These are phyloP conservation scores for Hyphopichia buzzinii DNA, from an alignment of 1,139 yeast genomes.

Conservation along the genomic window DNA sequence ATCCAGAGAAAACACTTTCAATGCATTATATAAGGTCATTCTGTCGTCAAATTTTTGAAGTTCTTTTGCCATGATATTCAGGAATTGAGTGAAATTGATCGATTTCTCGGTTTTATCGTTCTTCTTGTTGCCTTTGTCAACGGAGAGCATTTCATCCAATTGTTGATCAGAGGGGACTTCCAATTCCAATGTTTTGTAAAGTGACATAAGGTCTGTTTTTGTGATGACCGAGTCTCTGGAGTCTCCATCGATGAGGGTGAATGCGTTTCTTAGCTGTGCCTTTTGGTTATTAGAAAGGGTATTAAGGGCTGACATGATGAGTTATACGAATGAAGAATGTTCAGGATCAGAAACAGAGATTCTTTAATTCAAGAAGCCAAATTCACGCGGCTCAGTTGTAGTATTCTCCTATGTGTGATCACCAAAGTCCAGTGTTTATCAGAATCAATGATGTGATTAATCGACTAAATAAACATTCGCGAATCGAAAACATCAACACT, in stretches of 20 bases:
- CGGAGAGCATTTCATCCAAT: conserved; percentile 48
- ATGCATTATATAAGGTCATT: conserved; percentile 60
- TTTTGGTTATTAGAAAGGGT: conserved; percentile 43
- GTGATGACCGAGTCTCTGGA: conserved; percentile 68
- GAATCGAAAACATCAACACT: too few species aligned
- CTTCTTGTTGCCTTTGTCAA: conserved; percentile 15
- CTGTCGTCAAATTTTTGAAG: conserved; percentile 58
- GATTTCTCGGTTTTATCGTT: conserved; percentile 25
- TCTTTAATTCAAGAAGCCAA: too few species aligned
- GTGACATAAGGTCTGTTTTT: conserved; percentile 53
- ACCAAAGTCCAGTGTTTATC: too few species aligned
- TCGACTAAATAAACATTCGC: too few species aligned
- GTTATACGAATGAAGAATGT: too few species aligned
- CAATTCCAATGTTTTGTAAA: conserved; percentile 51
- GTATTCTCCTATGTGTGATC: too few species aligned
- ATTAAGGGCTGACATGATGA: conserved; percentile 28
- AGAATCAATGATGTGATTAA: too few species aligned
- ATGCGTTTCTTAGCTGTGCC: conserved; percentile 45
- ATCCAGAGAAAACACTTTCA: conserved; percentile 54
- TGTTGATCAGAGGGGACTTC: conserved; percentile 41
- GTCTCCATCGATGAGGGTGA: conserved; percentile 76
- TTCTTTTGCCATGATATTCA: conserved; percentile 64
- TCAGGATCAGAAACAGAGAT: too few species aligned
- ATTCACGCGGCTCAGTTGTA: too few species aligned
- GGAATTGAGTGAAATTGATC: conserved; percentile 69